phyloP scores from a whole-genome alignment of 345 rosid species.

The Lumnitzera littorea region DNA sequence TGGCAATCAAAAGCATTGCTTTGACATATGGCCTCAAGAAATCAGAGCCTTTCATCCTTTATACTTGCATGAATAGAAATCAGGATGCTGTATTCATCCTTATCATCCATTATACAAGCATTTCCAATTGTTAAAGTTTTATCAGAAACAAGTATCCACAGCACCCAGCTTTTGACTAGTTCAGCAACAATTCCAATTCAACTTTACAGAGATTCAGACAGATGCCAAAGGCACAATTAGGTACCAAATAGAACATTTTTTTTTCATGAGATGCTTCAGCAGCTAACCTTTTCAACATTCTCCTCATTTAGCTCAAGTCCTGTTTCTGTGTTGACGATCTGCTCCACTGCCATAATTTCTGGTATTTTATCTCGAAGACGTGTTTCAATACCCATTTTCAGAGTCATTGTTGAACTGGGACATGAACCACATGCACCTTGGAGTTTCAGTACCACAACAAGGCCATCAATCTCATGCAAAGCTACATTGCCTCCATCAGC shows the following conservation, averaged over 20 bases:
- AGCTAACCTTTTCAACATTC: slow-evolving; percentile 69
- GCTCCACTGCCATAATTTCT: slow-evolving; percentile 79
- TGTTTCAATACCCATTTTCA: slow-evolving; percentile 90
- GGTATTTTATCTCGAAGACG: slow-evolving; percentile 88
- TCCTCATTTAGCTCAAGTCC: slow-evolving; percentile 77
- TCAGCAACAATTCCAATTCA: too few relatives aligned
- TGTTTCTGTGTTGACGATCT: slow-evolving; percentile 71
- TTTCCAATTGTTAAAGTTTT: too few relatives aligned
- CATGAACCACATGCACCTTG: slow-evolving; percentile 99
- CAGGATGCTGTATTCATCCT: not conserved
- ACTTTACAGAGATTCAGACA: too few relatives aligned
- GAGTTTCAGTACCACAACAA: slow-evolving; percentile 77
- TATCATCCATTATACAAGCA: too few relatives aligned
- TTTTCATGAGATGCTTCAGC: not conserved
- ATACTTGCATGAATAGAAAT: too few relatives aligned
- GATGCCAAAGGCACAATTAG: too few relatives aligned
- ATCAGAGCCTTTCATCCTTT: too few relatives aligned
- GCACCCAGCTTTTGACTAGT: too few relatives aligned
- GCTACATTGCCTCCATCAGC: slow-evolving; percentile 97
- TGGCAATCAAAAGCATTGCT: too few relatives aligned
- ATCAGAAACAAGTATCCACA: too few relatives aligned
- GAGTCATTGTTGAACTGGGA: slow-evolving; percentile 93
- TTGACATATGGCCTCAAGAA: too few relatives aligned
- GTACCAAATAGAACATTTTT: not conserved
- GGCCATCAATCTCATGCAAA: slow-evolving; percentile 90